Evolutionary conservation across 2,329 filamentous ascomycete genomes (phyloP).

Genomic region (Alternaria sp.): DNA sequence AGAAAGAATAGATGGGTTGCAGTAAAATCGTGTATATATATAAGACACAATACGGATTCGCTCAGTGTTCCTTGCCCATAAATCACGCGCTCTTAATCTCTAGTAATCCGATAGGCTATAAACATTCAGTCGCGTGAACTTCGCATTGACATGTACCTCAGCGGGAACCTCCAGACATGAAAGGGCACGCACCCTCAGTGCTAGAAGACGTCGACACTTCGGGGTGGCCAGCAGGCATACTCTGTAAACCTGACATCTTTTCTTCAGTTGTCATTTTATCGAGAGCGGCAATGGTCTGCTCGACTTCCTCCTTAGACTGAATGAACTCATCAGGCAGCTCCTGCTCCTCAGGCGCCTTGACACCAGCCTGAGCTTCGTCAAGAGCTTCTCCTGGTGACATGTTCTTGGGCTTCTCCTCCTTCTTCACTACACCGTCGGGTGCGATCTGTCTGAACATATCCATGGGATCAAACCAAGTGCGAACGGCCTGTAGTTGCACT

Average conservation of each 20-base stretch:
- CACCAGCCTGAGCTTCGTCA: slow-evolving; percentile 28
- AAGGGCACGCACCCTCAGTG: slow-evolving; percentile 16
- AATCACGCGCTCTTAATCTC: not conserved
- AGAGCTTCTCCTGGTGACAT: slow-evolving; percentile 42
- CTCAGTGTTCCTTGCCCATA: not conserved
- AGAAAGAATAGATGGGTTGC: not conserved
- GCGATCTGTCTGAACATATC: slow-evolving; percentile 74
- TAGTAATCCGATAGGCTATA: not conserved
- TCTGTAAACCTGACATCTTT: not conserved
- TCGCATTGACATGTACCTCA: not conserved
- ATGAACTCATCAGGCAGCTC: slow-evolving; percentile 23
- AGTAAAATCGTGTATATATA: not conserved
- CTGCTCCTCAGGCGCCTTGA: slow-evolving; percentile 25
- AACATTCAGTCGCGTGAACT: not conserved
- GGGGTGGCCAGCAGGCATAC: slow-evolving; percentile 20
- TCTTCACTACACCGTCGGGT: slow-evolving; percentile 59
- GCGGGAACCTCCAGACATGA: slow-evolving; percentile 13
- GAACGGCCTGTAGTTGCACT: slow-evolving; percentile 65
- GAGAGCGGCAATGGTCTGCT: slow-evolving; percentile 16
- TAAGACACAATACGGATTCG: not conserved
- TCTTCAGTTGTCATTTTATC: slow-evolving; percentile 16
- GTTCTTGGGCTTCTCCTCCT: slow-evolving; percentile 51
- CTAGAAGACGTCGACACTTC: slow-evolving; percentile 3
- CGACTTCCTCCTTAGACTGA: slow-evolving; percentile 21
- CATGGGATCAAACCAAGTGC: slow-evolving; percentile 73